Conservation (phyloP, 176 grass and related monocot genomes). For the Aegilops umbellulata region DNA sequence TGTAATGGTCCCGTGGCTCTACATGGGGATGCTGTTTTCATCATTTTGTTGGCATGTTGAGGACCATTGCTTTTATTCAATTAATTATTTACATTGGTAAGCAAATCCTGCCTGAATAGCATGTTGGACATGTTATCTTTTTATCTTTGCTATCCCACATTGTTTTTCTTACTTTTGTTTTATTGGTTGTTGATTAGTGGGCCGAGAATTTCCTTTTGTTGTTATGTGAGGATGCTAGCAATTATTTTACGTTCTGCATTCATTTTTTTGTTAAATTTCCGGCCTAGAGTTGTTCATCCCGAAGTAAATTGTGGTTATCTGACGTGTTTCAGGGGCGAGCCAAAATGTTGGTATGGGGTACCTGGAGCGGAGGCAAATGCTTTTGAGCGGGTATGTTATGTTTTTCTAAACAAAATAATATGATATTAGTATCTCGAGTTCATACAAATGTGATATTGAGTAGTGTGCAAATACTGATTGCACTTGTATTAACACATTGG, state of each 20-base stretch:
- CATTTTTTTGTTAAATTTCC: neutral
- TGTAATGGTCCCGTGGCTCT: constrained; percentile 97
- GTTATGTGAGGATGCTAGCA: neutral
- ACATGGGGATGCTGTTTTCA: constrained; percentile 94
- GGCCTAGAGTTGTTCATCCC: constrained; percentile 15
- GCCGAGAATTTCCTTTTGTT: neutral
- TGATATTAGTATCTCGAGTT: neutral
- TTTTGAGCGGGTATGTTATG: constrained; percentile 87
- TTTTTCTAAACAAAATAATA: neutral
- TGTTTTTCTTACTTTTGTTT: neutral
- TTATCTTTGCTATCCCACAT: neutral
- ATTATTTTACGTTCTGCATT: neutral
- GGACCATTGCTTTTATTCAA: constrained; percentile 98
- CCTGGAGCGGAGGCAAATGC: constrained; percentile 79
- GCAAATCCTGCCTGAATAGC: neutral
- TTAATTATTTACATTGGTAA: constrained; percentile 98
- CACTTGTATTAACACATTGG: neutral
- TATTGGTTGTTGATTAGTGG: neutral
- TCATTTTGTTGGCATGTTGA: constrained; percentile 98
- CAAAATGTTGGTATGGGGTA: constrained; percentile 96
- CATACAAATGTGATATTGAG: neutral
- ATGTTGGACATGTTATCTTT: neutral
- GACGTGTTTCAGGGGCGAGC: constrained; percentile 78
- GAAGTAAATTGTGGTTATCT: constrained; percentile 37
- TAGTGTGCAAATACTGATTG: neutral